Evolutionary conservation across 441 rosid species (phyloP).

Genomic region (Bocquillonia castaneifolia): DNA sequence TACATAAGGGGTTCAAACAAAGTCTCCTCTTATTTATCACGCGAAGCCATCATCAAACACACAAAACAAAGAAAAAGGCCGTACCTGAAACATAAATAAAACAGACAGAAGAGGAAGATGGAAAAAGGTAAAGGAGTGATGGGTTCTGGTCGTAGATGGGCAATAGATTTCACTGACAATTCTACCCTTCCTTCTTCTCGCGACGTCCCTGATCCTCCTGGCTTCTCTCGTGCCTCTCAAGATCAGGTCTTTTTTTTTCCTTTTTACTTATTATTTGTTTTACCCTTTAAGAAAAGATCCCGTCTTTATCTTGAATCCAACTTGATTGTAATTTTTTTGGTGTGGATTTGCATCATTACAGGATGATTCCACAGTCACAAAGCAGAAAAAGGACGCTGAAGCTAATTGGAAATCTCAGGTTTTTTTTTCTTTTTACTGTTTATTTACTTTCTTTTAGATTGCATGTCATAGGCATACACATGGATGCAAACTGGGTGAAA

Average conservation of each 20-base stretch:
- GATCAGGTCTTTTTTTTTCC: conserved; percentile 52
- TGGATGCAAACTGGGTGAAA: neutral
- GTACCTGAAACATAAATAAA: too few relatives aligned
- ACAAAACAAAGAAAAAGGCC: too few relatives aligned
- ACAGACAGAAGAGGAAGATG: conserved; percentile 35
- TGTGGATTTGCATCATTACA: conserved; percentile 22
- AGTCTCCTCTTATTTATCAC: too few relatives aligned
- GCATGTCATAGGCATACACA: too few relatives aligned
- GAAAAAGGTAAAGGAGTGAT: conserved; percentile 93
- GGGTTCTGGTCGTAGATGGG: conserved; percentile 95
- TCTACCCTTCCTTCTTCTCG: conserved; percentile 73
- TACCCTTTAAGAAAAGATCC: too few relatives aligned
- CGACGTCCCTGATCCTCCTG: conserved; percentile 87
- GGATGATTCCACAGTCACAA: conserved; percentile 77
- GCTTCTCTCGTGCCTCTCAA: conserved; percentile 74
- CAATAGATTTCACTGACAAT: conserved; percentile 85
- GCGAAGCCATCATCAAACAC: too few relatives aligned
- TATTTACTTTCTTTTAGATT: conserved; percentile 2
- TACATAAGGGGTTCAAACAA: too few relatives aligned
- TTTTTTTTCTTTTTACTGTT: conserved; percentile 18
- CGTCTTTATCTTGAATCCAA: neutral
- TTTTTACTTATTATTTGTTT: neutral
- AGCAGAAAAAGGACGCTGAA: conserved; percentile 97
- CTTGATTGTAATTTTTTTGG: neutral
- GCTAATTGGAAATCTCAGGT: conserved; percentile 96